phyloP scores from a whole-genome alignment of 1,139 yeast species.

The Zygosaccharomyces sapae region DNA sequence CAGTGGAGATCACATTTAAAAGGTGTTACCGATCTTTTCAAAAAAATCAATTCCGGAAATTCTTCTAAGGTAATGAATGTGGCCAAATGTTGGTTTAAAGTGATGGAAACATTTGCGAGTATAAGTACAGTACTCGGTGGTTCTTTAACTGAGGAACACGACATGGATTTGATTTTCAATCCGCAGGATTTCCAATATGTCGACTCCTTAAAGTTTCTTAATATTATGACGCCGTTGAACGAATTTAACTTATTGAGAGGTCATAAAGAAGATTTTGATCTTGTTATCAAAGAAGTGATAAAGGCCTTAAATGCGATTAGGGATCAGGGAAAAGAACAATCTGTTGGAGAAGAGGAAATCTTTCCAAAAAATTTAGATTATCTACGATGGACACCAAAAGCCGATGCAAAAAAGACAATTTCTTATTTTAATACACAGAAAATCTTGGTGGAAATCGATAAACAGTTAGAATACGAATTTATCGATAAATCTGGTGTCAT shows the following conservation, averaged over 20 bases:
- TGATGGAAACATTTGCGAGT: slow-evolving; percentile 67
- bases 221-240: slow-evolving; percentile 40
- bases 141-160: slow-evolving; percentile 49
- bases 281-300: slow-evolving; percentile 52
- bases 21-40: slow-evolving; percentile 66
- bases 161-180: slow-evolving; percentile 49
- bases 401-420: slow-evolving; percentile 20
- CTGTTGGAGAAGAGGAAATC: slow-evolving; percentile 24
- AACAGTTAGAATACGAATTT: slow-evolving; percentile 36
- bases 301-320: slow-evolving; percentile 48
- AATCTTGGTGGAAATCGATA: slow-evolving; percentile 35
- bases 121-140: slow-evolving; percentile 67
- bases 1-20: slow-evolving; percentile 75
- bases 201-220: slow-evolving; percentile 38
- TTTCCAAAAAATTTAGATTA: slow-evolving; percentile 30
- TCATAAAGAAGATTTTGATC: slow-evolving; percentile 52
- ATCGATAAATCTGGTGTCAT: slow-evolving; percentile 42
- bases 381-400: slow-evolving; percentile 29
- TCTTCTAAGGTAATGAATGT: slow-evolving; percentile 49
- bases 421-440: slow-evolving; percentile 35
- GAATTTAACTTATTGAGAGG: slow-evolving; percentile 63
- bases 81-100: slow-evolving; percentile 66
- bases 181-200: slow-evolving; percentile 48
- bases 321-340: slow-evolving; percentile 27
- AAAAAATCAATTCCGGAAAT: slow-evolving; percentile 44